Conservation (phyloP, 148 eudicot genomes). For the Persicaria maculosa region DNA sequence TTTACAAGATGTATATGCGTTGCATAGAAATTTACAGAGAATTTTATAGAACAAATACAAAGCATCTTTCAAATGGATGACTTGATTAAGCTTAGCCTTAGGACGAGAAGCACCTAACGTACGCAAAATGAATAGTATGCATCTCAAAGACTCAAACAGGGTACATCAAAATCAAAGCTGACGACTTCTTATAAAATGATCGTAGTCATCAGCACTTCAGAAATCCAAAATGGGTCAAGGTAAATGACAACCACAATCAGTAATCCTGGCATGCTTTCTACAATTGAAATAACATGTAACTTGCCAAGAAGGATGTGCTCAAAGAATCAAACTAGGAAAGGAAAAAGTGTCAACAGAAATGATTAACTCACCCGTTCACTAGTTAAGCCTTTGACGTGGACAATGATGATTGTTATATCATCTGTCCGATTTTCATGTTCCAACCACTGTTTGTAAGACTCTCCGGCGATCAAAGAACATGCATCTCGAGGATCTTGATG, state of each 20-base stretch:
- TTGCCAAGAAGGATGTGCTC: neutral
- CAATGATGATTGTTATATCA: slow-evolving; percentile 82
- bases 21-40: too few species aligned
- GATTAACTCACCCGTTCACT: slow-evolving; percentile 24
- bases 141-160: neutral
- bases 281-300: neutral
- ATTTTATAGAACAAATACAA: neutral
- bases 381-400: slow-evolving; percentile 61
- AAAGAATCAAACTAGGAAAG: neutral
- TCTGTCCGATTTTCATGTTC: slow-evolving; percentile 80
- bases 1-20: neutral
- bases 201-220: neutral
- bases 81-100: too few species aligned
- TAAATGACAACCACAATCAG: neutral
- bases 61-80: neutral
- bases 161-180: neutral
- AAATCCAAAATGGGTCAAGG: neutral
- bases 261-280: neutral
- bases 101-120: too few species aligned
- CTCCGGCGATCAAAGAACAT: slow-evolving; percentile 64
- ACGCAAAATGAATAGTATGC: neutral
- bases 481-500: slow-evolving; percentile 73
- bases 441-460: slow-evolving; percentile 89
- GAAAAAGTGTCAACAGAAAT: neutral
- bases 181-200: neutral